phyloP scores from a whole-genome alignment of 257 asterid genomes.

The Solanum appendiculatum region DNA sequence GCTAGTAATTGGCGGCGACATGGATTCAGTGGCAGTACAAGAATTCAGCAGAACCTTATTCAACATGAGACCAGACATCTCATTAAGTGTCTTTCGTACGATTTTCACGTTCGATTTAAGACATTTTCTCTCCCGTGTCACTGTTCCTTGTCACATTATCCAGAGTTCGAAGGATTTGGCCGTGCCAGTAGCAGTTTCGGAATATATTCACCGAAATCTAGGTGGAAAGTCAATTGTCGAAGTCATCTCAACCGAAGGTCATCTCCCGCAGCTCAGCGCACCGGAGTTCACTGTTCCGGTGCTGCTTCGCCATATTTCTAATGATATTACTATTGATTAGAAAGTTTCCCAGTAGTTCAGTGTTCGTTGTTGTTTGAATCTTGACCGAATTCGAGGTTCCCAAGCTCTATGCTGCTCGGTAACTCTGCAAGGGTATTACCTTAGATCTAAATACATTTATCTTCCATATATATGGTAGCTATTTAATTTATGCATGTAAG shows the following conservation, averaged over 20 bases:
- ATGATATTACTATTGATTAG: constrained; percentile 13
- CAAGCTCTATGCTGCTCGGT: not conserved
- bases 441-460: too few relatives aligned
- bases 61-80: constrained; percentile 76
- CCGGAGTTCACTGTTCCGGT: constrained; percentile 54
- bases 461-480: too few relatives aligned
- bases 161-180: constrained; percentile 71
- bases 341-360: not conserved
- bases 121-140: constrained; percentile 29
- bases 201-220: constrained; percentile 60
- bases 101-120: constrained; percentile 43
- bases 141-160: constrained; percentile 67
- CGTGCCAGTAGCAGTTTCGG: constrained; percentile 60
- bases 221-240: constrained; percentile 59
- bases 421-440: not conserved
- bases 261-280: constrained; percentile 66
- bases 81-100: constrained; percentile 46
- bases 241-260: constrained; percentile 60
- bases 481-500: too few relatives aligned
- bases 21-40: constrained; percentile 66
- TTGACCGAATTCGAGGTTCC: constrained; percentile 1
- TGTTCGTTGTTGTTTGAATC: not conserved
- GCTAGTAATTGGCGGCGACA: constrained; percentile 58
- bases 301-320: constrained; percentile 43
- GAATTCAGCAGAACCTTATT: constrained; percentile 69